Evolutionary conservation across 1,284 basidiomycete species (phyloP).

Genomic region (Trametes versicolor): DNA sequence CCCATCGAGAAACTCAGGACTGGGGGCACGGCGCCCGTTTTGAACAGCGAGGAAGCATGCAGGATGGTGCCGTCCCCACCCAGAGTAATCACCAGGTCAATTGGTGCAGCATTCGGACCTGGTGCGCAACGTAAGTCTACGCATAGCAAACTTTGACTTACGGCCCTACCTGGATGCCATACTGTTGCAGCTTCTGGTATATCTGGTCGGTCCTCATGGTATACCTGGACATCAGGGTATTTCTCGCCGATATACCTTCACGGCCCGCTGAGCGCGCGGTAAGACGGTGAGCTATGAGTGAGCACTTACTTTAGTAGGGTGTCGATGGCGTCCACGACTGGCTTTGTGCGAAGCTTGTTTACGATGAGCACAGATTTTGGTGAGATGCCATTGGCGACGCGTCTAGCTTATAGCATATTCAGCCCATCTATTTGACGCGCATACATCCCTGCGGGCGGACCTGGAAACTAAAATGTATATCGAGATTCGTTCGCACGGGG

Average conservation of each 20-base stretch:
- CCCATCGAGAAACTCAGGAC: slow-evolving; percentile 98
- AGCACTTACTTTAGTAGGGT: slow-evolving; percentile 70
- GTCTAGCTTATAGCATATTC: slow-evolving; percentile 32
- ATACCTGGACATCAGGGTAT: slow-evolving; percentile 79
- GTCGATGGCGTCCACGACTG: slow-evolving; percentile 77
- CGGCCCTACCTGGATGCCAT: slow-evolving; percentile 65
- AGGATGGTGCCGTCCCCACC: slow-evolving; percentile 97
- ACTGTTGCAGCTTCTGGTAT: slow-evolving; percentile 71
- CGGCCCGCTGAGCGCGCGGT: background rate
- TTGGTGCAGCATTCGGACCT: slow-evolving; percentile 63
- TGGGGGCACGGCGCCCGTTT: slow-evolving; percentile 89
- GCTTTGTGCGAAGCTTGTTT: slow-evolving; percentile 79
- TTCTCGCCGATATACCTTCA: slow-evolving; percentile 68
- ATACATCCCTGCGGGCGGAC: background rate
- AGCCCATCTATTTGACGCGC: background rate
- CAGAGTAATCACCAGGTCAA: slow-evolving; percentile 91
- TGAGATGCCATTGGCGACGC: slow-evolving; percentile 34
- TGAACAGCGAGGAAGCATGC: slow-evolving; percentile 94
- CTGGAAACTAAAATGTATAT: background rate
- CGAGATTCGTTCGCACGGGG: too few species aligned
- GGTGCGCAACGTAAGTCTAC: slow-evolving; percentile 5
- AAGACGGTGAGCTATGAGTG: too few species aligned
- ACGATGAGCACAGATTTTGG: slow-evolving; percentile 70
- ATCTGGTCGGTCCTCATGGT: slow-evolving; percentile 77
- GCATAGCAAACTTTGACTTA: background rate